Base-by-base conservation (phyloP, 495 filamentous ascomycete genomes). In the Penicillium paradoxum region DNA sequence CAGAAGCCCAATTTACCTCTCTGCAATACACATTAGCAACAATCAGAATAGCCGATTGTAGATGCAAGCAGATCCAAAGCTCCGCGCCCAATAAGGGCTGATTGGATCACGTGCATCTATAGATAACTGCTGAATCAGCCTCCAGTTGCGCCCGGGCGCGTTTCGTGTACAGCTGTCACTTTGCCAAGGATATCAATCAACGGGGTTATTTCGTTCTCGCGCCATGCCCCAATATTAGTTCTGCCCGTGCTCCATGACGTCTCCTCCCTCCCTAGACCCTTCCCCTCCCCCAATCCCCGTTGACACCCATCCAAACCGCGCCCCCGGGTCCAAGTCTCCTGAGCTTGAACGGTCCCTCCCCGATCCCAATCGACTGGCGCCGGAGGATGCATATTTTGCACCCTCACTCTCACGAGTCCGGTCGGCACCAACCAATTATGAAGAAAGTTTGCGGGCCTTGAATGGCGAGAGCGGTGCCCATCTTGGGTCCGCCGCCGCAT, bases 331-430 rank as follows among this genome's bases (percentile, higher is more conserved):
- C 22, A 66, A 63, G 54, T 71, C 61, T 65, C 75, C 57, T 63
- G 73, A 55, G 59, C 74, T 55, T 55, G 76, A 76, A 65, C 65
- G 79, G 68, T 59, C 68, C 64, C 67, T 80, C 60, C 61, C 81
- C 57, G 64, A 78, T 58, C 74, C 79, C n/a, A 73, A 71, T 46
- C 84, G 81, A 45, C 81, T 95, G 17, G 82, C 88, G 14, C 90
- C 90, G 27, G 88, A 91, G 68, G 89, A 95, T 82, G 89, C 89
- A 44, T 88, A 88, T 68, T 82, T 80, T 62, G 71, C 82, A 18
- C 62, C 74, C 4, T 79, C 81, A 0, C 77, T 83, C 13, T 79
- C 81, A 2, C 74, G 80, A 33, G 78, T 78, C 15, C 78, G 78
- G 40, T 74, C 71, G 1, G 63, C 65, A 2, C 75, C 73, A 18